phyloP scores from a whole-genome alignment of 257 asterid species.

The Leonotis leonurus region DNA sequence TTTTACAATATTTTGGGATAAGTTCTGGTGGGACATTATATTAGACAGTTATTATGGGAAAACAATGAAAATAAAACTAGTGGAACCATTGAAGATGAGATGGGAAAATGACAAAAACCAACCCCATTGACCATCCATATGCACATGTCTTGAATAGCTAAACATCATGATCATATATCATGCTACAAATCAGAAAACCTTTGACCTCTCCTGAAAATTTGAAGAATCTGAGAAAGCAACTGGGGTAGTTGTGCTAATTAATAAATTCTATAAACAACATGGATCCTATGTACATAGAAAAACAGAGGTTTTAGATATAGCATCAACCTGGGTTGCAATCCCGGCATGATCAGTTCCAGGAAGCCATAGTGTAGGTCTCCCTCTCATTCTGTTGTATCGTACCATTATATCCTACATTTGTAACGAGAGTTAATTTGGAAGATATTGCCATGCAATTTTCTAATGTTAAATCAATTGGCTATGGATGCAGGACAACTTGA shows the following conservation, averaged over 20 bases:
- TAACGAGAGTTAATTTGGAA: constrained; percentile 2
- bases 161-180: background rate
- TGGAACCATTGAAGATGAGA: background rate
- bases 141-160: constrained; percentile 2
- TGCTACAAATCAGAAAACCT: background rate
- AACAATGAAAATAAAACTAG: background rate
- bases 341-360: constrained; percentile 99
- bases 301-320: constrained; percentile 16
- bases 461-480: background rate
- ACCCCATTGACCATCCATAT: background rate
- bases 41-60: background rate
- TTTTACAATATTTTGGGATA: background rate
- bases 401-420: constrained; percentile 84
- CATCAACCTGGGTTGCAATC: constrained; percentile 90
- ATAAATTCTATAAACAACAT: background rate
- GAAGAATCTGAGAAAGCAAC: background rate
- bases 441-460: background rate
- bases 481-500: background rate
- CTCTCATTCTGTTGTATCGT: constrained; percentile 87
- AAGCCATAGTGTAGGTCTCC: constrained; percentile 94
- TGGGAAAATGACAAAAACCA: background rate
- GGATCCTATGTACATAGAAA: background rate
- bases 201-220: background rate
- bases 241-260: too few relatives aligned
- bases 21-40: background rate